Conservation (phyloP, 345 rosid genomes). For the Corchorus capsularis region DNA sequence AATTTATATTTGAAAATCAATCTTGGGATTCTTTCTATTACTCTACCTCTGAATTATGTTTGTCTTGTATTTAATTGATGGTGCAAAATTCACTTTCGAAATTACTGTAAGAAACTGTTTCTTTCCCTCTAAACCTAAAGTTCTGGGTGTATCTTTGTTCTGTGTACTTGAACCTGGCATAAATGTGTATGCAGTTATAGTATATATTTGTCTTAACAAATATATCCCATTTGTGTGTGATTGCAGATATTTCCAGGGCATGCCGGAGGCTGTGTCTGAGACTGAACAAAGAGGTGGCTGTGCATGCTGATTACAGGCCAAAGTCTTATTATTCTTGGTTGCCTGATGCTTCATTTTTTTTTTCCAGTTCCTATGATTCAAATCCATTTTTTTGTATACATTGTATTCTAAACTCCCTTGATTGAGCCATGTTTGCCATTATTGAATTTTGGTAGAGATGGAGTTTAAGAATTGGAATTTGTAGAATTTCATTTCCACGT, state of each 20-base stretch:
- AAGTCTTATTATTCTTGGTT: neutral
- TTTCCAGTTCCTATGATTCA: neutral
- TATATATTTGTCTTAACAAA: neutral
- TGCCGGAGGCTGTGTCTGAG: conserved; percentile 70
- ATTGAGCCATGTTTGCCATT: conserved; percentile 2
- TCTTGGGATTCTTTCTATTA: neutral
- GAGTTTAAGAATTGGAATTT: neutral
- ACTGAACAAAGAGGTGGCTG: conserved; percentile 92
- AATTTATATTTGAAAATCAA: neutral
- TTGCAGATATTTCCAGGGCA: conserved; percentile 89
- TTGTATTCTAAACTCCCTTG: conserved; percentile 15
- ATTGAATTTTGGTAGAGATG: neutral
- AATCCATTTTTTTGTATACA: conserved; percentile 25
- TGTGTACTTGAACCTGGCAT: neutral
- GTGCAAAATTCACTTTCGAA: neutral
- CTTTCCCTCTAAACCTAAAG: neutral
- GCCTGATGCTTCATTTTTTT: conserved; percentile 21
- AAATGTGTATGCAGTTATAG: neutral
- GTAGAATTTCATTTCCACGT: too few species aligned
- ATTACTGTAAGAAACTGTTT: conserved; percentile 2
- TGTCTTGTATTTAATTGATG: neutral
- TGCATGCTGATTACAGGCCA: conserved; percentile 57
- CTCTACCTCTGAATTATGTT: neutral
- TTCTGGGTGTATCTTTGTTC: neutral
- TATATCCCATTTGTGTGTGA: neutral